Percentiles rank a stretch among this genome's conserved stretches.
These are phyloP conservation scores for Trametes cinnabarina DNA, from an alignment of 768 basidiomycete genomes.

Conservation along the genomic window DNA sequence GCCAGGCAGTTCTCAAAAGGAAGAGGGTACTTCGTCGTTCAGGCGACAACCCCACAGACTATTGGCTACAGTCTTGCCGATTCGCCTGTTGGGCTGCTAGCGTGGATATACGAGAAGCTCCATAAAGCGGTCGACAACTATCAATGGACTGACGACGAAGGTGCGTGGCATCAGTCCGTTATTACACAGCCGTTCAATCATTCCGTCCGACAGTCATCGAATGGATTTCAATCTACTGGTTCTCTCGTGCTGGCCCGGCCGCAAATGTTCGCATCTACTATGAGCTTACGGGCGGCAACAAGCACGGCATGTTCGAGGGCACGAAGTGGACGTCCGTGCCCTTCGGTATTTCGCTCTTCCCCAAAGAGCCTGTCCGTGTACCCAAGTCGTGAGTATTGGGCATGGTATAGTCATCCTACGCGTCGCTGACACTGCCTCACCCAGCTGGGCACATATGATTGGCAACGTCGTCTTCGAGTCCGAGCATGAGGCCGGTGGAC, in stretches of 20 bases:
- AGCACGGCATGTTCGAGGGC: slow-evolving; percentile 5
- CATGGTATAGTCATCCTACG: not conserved
- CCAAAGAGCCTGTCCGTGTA: slow-evolving; percentile 23
- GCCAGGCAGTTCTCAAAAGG: slow-evolving; percentile 27
- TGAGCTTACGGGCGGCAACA: slow-evolving; percentile 15
- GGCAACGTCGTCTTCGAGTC: slow-evolving; percentile 29
- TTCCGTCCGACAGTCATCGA: slow-evolving; percentile 32
- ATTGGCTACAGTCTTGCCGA: slow-evolving; percentile 51
- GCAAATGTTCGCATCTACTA: slow-evolving; percentile 33
- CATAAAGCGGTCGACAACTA: slow-evolving; percentile 40
- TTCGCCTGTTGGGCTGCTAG: slow-evolving; percentile 46
- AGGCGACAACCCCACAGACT: slow-evolving; percentile 32
- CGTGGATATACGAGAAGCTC: slow-evolving; percentile 34
- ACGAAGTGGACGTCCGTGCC: slow-evolving; percentile 23
- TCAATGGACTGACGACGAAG: slow-evolving; percentile 56
- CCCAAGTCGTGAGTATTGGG: slow-evolving; percentile 23
- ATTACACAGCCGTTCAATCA: too few relatives aligned
- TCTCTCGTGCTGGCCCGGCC: slow-evolving; percentile 32
- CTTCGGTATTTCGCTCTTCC: slow-evolving; percentile 32
- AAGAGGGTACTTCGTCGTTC: slow-evolving; percentile 32
- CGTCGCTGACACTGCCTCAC: not conserved
- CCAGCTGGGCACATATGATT: slow-evolving; percentile 3
- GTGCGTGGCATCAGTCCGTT: not conserved
- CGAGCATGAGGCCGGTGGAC: slow-evolving; percentile 27
- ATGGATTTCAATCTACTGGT: slow-evolving; percentile 37